phyloP scores from a whole-genome alignment of 257 asterid species.

The Solanum phureja region DNA sequence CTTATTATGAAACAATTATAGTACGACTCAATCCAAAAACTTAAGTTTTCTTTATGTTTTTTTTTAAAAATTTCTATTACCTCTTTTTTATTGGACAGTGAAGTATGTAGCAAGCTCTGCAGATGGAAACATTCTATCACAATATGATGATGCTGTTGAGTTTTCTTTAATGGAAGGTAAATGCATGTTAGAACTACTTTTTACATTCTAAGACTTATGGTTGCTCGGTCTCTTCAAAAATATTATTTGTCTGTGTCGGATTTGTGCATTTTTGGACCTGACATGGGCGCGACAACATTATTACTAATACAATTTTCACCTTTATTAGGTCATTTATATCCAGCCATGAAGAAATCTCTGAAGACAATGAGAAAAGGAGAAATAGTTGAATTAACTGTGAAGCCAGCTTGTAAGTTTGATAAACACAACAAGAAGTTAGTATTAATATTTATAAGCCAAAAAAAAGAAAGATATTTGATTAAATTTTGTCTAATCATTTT shows the following conservation, averaged over 20 bases:
- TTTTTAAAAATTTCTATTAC: not conserved
- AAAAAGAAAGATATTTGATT: not conserved
- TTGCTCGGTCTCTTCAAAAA: not conserved
- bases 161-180: conserved; percentile 36
- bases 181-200: not conserved
- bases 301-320: not conserved
- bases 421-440: not conserved
- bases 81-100: conserved; percentile 15
- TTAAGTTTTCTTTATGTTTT: too few relatives aligned
- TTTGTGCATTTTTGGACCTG: not conserved
- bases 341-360: conserved; percentile 47
- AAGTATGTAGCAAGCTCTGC: conserved; percentile 35
- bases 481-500: not conserved
- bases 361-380: conserved; percentile 67
- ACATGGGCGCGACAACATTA: not conserved
- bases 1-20: too few relatives aligned
- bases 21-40: too few relatives aligned
- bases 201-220: not conserved
- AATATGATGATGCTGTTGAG: conserved; percentile 28
- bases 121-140: conserved; percentile 24
- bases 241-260: not conserved
- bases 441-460: not conserved
- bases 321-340: conserved; percentile 34
- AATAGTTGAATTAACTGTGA: conserved; percentile 46
- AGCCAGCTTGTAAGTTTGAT: conserved; percentile 38